These are phyloP conservation scores for Gossypioides kirkii DNA, from an alignment of 345 rosid genomes.

Conservation along the genomic window DNA sequence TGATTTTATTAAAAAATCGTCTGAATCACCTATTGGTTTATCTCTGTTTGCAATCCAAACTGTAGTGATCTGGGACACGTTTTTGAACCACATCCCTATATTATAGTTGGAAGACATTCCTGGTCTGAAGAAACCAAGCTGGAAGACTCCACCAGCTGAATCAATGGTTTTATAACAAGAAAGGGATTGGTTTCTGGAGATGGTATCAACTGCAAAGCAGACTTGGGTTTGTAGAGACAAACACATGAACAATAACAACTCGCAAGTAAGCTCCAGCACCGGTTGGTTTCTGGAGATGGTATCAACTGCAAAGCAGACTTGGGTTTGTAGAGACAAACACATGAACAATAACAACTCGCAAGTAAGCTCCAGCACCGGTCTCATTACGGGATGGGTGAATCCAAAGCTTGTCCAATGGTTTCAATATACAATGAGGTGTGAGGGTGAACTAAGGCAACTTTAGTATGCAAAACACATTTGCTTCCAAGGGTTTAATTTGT, in stretches of 20 bases:
- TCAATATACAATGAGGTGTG: no score
- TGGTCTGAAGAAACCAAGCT: slow-evolving; percentile 68
- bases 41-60: slow-evolving; percentile 85
- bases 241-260: slow-evolving; percentile 31
- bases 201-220: slow-evolving; percentile 42
- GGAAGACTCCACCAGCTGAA: slow-evolving; percentile 33
- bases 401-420: no score
- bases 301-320: slow-evolving; percentile 39
- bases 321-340: slow-evolving; percentile 21
- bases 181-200: slow-evolving; percentile 43
- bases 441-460: no score
- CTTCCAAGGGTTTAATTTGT: no score
- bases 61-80: slow-evolving; percentile 24
- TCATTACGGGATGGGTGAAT: no score
- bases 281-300: slow-evolving; percentile 44
- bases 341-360: not conserved
- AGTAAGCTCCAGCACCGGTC: no score
- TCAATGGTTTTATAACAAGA: slow-evolving; percentile 56
- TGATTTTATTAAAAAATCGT: no score
- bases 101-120: slow-evolving; percentile 53
- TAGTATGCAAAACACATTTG: no score
- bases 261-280: no score
- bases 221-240: slow-evolving; percentile 24
- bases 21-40: no score
- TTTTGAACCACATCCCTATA: slow-evolving; percentile 59